Evolutionary conservation across 306 rosid genomes (phyloP).

Genomic region (Gillenia trifoliata): DNA sequence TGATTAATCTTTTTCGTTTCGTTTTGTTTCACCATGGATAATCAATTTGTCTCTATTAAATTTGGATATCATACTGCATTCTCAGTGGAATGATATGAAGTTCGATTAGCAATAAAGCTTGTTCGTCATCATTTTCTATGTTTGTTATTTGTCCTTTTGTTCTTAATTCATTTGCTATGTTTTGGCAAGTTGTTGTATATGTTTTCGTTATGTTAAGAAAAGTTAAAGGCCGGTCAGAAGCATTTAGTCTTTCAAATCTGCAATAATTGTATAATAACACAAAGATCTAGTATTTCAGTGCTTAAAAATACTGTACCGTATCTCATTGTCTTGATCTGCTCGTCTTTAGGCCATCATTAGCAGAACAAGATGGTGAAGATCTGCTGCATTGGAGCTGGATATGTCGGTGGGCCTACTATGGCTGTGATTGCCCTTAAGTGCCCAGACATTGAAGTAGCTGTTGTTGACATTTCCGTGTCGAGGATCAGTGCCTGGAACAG

Average conservation of each 20-base stretch:
- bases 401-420: conserved; percentile 97
- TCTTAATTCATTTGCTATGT: not conserved
- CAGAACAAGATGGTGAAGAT: conserved; percentile 75
- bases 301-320: not conserved
- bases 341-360: conserved; percentile 27
- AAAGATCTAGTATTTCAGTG: not conserved
- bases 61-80: not conserved
- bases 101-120: not conserved
- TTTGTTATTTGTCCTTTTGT: not conserved
- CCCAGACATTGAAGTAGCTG: conserved; percentile 36
- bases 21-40: not conserved
- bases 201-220: not conserved
- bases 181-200: not conserved
- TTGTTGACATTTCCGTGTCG: conserved; percentile 34
- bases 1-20: not conserved
- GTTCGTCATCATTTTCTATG: not conserved
- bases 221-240: not conserved
- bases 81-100: not conserved
- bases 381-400: conserved; percentile 95
- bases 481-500: conserved; percentile 36
- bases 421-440: conserved; percentile 59
- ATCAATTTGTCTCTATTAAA: not conserved
- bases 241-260: not conserved
- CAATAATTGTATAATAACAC: not conserved
- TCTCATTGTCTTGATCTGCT: conserved; percentile 4